Conservation (phyloP, 495 filamentous ascomycete species). For the Paragyromitra xinjiangensis region DNA sequence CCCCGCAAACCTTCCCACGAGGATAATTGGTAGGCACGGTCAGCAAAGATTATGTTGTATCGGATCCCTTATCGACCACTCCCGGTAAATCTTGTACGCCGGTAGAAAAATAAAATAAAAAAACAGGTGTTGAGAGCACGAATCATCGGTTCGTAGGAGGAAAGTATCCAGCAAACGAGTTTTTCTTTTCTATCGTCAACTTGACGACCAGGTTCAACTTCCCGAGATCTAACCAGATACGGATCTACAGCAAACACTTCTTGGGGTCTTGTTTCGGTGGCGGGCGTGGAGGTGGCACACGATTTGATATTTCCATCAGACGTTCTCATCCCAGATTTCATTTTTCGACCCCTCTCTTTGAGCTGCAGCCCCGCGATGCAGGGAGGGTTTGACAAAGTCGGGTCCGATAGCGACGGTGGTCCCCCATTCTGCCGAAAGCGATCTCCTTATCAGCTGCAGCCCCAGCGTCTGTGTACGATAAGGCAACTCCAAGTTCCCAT, state of each 20-base stretch:
- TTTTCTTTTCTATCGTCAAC: constrained; percentile 23
- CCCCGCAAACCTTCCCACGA: constrained; percentile 25
- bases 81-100: constrained; percentile 16
- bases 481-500: constrained; percentile 31
- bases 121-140: neutral
- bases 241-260: constrained; percentile 18
- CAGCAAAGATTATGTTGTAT: constrained; percentile 20
- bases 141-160: constrained; percentile 2
- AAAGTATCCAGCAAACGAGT: constrained; percentile 7
- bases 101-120: constrained; percentile 10
- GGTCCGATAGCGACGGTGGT: constrained; percentile 30
- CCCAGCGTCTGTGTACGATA: constrained; percentile 39
- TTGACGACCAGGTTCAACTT: constrained; percentile 27
- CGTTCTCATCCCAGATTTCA: constrained; percentile 29
- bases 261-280: constrained; percentile 11
- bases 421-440: constrained; percentile 35
- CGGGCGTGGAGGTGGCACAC: constrained; percentile 41
- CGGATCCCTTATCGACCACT: constrained; percentile 16
- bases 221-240: constrained; percentile 34
- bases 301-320: constrained; percentile 26
- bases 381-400: constrained; percentile 39
- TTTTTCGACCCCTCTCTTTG: constrained; percentile 40
- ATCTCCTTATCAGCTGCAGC: constrained; percentile 44
- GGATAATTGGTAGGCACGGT: constrained; percentile 14
- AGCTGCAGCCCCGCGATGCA: constrained; percentile 43